Conservation (phyloP, 192 early-diverging fungal genomes). For the Chytriomyces hyalinus region DNA sequence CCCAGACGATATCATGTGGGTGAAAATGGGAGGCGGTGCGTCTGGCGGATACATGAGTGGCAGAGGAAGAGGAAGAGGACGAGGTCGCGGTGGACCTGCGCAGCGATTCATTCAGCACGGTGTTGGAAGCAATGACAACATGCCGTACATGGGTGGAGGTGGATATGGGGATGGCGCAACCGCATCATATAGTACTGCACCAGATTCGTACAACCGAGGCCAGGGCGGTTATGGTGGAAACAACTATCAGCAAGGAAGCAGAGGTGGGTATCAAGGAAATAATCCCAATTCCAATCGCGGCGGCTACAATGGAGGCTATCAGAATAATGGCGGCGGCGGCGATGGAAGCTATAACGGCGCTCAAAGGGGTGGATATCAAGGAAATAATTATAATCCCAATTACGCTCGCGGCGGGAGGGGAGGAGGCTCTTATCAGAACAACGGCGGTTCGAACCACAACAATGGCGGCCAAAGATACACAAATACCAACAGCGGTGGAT, state of each 20-base stretch:
- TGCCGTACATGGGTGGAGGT: conserved; percentile 36
- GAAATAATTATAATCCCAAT: background rate
- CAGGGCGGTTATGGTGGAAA: conserved; percentile 1
- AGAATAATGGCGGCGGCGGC: conserved; percentile 2
- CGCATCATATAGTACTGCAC: conserved; percentile 6
- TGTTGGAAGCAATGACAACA: background rate
- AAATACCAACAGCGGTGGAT: conserved; percentile 7
- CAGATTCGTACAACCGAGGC: background rate
- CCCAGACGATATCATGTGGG: conserved; percentile 46
- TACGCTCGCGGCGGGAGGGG: background rate
- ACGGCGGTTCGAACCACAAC: background rate
- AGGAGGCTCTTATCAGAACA: background rate
- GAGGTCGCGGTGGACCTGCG: conserved; percentile 26
- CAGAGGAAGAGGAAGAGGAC: conserved; percentile 27
- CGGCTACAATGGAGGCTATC: conserved; percentile 25
- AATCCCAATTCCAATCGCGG: background rate
- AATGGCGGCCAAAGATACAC: background rate
- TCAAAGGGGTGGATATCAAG: conserved; percentile 19
- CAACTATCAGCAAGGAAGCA: conserved; percentile 7
- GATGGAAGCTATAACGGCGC: conserved; percentile 8
- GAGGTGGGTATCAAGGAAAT: conserved; percentile 21
- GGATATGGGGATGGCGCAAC: conserved; percentile 30
- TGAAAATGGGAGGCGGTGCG: conserved; percentile 40
- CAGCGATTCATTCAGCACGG: conserved; percentile 36
- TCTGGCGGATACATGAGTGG: conserved; percentile 42